These are phyloP conservation scores for Zymoseptoria passerinii DNA, from an alignment of 2,329 filamentous ascomycete genomes.

Conservation along the genomic window DNA sequence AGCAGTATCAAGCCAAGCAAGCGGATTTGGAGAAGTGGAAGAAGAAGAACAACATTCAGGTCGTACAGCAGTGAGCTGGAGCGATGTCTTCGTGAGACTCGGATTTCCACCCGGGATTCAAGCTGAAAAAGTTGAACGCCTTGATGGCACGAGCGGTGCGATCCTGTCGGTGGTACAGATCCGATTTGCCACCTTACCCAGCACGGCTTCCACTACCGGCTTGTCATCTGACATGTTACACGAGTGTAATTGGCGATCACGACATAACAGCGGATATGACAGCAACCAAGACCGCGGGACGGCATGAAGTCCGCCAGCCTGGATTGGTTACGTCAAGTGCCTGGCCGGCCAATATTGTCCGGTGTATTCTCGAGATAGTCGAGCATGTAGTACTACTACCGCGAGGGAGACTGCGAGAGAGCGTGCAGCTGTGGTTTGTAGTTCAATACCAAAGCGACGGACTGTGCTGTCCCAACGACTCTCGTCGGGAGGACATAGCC, in stretches of 20 bases:
- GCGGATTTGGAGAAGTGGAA: constrained; percentile 98
- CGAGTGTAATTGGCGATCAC: neutral
- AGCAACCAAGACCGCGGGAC: neutral
- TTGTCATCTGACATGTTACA: neutral
- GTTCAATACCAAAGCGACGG: neutral
- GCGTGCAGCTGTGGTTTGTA: neutral
- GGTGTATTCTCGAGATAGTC: neutral
- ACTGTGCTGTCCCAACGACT: neutral
- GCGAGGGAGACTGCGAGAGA: neutral
- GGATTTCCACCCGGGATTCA: neutral
- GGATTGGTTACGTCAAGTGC: neutral
- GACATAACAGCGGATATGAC: neutral
- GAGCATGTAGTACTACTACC: neutral
- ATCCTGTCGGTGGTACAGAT: neutral
- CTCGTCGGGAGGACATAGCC: neutral
- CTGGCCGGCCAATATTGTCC: neutral
- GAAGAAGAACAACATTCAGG: constrained; percentile 86
- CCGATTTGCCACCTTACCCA: neutral
- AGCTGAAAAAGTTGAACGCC: neutral
- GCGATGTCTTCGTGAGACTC: neutral
- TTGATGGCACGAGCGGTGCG: neutral
- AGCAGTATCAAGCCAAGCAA: constrained; percentile 93
- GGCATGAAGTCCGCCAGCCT: neutral
- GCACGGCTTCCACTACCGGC: neutral
- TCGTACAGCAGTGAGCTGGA: constrained; percentile 57